These are phyloP conservation scores for Termitomyces bulborhizus DNA, from an alignment of 768 basidiomycete species.

Conservation along the genomic window DNA sequence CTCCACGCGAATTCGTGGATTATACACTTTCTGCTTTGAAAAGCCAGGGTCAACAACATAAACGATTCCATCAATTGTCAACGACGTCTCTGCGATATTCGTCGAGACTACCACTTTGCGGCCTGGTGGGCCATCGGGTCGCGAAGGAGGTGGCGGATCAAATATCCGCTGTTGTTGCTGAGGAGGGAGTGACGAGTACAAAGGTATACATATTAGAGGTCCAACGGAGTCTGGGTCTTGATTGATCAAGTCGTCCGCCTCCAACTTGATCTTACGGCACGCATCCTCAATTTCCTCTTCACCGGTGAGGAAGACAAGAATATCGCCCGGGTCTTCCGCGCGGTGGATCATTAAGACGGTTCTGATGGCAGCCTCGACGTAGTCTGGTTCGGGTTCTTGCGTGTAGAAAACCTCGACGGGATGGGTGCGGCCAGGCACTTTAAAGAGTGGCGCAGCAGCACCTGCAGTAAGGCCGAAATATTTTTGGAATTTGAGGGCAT, in stretches of 20 bases:
- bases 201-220: constrained; percentile 83
- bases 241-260: constrained; percentile 78
- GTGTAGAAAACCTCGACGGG: constrained; percentile 96
- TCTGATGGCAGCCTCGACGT: constrained; percentile 94
- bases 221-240: constrained; percentile 73
- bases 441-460: constrained; percentile 69
- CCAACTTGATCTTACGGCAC: constrained; percentile 87
- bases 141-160: constrained; percentile 72
- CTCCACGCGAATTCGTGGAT: constrained; percentile 95
- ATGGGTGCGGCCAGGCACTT: constrained; percentile 89
- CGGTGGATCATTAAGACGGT: constrained; percentile 97
- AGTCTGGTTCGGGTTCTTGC: constrained; percentile 89
- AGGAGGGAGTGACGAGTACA: constrained; percentile 93
- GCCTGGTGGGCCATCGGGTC: constrained; percentile 70
- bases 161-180: constrained; percentile 96
- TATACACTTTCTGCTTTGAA: constrained; percentile 98
- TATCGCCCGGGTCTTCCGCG: constrained; percentile 88
- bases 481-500: constrained; percentile 93
- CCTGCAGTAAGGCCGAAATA: constrained; percentile 65
- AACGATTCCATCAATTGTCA: constrained; percentile 99
- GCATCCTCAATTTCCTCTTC: constrained; percentile 98
- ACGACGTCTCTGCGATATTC: constrained; percentile 95
- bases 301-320: constrained; percentile 93
- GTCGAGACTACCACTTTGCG: constrained; percentile 94
- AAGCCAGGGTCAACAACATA: constrained; percentile 98